These are phyloP conservation scores for Rosa lucieae DNA, from an alignment of 306 rosid species.

Conservation along the genomic window DNA sequence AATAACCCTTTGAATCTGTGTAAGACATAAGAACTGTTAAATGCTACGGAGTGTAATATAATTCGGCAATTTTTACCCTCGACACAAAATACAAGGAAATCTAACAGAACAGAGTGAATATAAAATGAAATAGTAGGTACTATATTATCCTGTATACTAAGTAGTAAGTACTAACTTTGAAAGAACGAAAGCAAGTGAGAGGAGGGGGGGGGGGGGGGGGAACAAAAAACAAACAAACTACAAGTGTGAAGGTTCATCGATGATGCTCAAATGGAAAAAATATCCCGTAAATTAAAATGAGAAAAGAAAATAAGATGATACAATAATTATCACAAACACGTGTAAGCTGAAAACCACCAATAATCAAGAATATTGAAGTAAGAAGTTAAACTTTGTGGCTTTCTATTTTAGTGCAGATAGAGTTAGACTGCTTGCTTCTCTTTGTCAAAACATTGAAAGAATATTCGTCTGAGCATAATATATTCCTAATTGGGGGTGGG, in stretches of 20 bases:
- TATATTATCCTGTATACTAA: not conserved
- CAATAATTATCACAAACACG: not conserved
- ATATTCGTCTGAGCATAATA: not conserved
- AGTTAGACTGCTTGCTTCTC: not conserved
- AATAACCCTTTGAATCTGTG: slow-evolving; percentile 91
- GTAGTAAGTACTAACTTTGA: not conserved
- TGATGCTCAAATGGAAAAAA: not conserved
- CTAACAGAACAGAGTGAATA: slow-evolving; percentile 7
- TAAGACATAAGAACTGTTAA: slow-evolving; percentile 23
- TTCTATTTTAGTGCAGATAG: not conserved
- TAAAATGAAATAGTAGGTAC: not conserved
- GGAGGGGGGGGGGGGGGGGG: too few species aligned
- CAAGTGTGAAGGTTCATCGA: not conserved
- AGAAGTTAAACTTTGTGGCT: not conserved
- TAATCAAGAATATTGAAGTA: not conserved
- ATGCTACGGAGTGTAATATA: not conserved
- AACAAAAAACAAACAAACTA: not conserved
- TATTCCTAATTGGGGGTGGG: not conserved
- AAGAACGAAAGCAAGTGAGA: too few species aligned
- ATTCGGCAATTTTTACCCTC: not conserved
- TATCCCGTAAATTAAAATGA: not conserved
- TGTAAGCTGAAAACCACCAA: not conserved
- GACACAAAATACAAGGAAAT: not conserved
- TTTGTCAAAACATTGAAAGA: not conserved
- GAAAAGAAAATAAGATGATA: not conserved